A percentile compares a stretch with the other conserved stretches of the same genome.
Conservation (phyloP, 768 basidiomycete genomes). For the Russula lepida region DNA sequence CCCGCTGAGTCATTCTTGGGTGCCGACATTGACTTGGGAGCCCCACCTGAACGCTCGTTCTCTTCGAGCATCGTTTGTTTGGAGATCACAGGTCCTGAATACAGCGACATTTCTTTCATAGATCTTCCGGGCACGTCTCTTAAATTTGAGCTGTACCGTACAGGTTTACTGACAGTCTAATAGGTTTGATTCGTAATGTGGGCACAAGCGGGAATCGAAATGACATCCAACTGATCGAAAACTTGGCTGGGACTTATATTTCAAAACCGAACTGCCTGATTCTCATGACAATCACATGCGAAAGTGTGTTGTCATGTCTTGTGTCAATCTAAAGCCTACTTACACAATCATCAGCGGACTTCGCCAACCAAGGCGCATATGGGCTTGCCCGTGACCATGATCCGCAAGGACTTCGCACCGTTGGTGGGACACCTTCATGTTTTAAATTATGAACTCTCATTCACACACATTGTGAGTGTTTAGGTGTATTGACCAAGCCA, state of each 20-base stretch:
- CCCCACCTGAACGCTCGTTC: conserved; percentile 14
- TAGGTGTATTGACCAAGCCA: conserved; percentile 29
- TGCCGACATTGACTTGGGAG: too few species aligned
- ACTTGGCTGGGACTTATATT: conserved; percentile 22
- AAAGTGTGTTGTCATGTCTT: conserved; percentile 19
- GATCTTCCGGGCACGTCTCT: conserved; percentile 25
- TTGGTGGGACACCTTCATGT: conserved; percentile 15
- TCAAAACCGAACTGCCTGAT: conserved; percentile 22
- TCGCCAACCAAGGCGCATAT: conserved; percentile 28
- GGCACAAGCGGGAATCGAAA: conserved; percentile 18
- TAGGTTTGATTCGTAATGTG: conserved; percentile 24
- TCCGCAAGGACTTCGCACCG: conserved; percentile 22
- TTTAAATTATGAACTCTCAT: background rate
- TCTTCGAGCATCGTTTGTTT: conserved; percentile 25
- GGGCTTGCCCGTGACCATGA: conserved; percentile 23
- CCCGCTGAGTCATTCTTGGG: background rate
- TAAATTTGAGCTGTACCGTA: background rate
- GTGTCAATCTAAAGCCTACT: background rate
- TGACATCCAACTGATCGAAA: conserved; percentile 21
- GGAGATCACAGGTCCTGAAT: conserved; percentile 24
- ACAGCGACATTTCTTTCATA: conserved; percentile 27
- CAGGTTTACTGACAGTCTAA: background rate
- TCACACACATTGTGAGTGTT: background rate
- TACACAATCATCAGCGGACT: conserved; percentile 22
- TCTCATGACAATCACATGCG: conserved; percentile 25